Conservation (phyloP, 306 rosid genomes). For the Cucumis cinereus region DNA sequence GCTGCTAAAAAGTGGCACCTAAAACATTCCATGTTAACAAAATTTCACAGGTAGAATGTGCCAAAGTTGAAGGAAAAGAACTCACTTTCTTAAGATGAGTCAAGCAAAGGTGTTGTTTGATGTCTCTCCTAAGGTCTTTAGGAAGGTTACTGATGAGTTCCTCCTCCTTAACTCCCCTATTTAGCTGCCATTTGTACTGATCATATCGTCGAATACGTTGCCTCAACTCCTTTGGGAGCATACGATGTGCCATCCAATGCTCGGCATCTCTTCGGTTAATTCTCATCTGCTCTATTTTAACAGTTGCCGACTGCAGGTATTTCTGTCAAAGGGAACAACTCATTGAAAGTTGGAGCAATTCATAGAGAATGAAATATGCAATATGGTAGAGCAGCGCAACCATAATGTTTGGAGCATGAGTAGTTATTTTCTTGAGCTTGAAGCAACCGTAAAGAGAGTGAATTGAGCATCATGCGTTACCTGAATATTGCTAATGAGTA, state of each 20-base stretch:
- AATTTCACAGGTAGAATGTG: not conserved
- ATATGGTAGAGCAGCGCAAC: not conserved
- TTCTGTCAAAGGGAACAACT: conserved; percentile 27
- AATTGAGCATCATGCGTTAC: conserved; percentile 17
- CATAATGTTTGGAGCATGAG: not conserved
- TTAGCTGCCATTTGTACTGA: conserved; percentile 90
- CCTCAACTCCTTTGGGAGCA: conserved; percentile 59
- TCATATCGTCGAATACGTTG: conserved; percentile 57
- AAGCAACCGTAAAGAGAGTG: not conserved
- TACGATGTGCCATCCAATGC: conserved; percentile 89
- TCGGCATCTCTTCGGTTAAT: conserved; percentile 62
- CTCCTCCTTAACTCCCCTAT: conserved; percentile 79
- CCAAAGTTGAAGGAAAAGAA: not conserved
- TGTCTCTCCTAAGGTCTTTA: conserved; percentile 77
- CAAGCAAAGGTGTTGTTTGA: conserved; percentile 76
- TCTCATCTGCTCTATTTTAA: conserved; percentile 84
- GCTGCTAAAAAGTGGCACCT: conserved; percentile 65
- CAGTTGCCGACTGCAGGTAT: conserved; percentile 70
- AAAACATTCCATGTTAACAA: not conserved
- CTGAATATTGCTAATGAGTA: conserved; percentile 92
- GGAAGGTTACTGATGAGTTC: conserved; percentile 57
- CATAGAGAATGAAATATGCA: not conserved
- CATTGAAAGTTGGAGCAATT: not conserved
- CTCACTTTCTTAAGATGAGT: conserved; percentile 49
- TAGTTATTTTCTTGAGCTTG: not conserved